phyloP scores from a whole-genome alignment of 345 rosid species.

The Lumnitzera racemosa region DNA sequence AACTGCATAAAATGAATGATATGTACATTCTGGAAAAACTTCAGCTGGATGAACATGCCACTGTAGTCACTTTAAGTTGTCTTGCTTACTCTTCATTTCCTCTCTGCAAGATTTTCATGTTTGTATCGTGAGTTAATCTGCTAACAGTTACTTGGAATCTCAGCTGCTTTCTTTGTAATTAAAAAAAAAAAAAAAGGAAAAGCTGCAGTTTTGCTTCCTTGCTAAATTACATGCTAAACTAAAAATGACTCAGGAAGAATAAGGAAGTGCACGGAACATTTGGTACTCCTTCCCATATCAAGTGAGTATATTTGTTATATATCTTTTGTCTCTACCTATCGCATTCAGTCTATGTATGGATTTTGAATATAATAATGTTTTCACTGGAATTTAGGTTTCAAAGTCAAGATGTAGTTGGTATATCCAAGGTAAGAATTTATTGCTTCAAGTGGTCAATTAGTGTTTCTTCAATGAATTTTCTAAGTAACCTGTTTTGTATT shows the following conservation, averaged over 20 bases:
- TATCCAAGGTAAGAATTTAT: constrained; percentile 27
- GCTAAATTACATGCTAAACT: too few species aligned
- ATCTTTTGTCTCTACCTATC: not conserved
- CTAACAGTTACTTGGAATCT: too few species aligned
- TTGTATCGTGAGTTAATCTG: too few species aligned
- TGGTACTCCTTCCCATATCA: constrained; percentile 16
- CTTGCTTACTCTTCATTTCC: too few species aligned
- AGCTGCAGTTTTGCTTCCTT: too few species aligned
- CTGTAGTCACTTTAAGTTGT: too few species aligned
- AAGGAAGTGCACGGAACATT: constrained; percentile 26
- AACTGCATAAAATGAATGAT: too few species aligned
- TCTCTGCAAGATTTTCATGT: too few species aligned
- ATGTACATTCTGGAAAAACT: too few species aligned
- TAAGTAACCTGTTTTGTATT: constrained; percentile 7
- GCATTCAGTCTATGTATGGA: not conserved
- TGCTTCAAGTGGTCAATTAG: not conserved
- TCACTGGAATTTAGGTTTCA: constrained; percentile 26
- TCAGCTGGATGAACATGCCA: too few species aligned
- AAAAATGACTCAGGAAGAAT: constrained; percentile 22
- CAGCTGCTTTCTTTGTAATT: too few species aligned
- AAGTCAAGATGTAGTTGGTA: constrained; percentile 25
- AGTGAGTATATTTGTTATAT: constrained; percentile 19
- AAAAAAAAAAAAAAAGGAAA: too few species aligned
- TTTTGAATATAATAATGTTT: not conserved
- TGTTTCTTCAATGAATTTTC: not conserved